Evolutionary conservation across 2,329 filamentous ascomycete genomes (phyloP).

Genomic region (Karstenula rhodostoma): DNA sequence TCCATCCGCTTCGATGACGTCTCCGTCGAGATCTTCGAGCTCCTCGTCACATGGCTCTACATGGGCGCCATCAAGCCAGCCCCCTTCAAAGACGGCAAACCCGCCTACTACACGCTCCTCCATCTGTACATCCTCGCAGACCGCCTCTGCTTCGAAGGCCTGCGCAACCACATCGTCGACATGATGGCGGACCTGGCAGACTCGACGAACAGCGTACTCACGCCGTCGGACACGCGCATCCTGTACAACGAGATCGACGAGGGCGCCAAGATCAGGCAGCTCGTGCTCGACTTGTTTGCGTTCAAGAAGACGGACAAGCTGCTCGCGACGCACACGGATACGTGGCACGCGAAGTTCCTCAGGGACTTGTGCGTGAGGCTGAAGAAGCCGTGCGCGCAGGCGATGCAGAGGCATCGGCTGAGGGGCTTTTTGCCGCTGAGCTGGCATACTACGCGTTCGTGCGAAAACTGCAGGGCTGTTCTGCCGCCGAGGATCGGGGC

Average conservation of each 20-base stretch:
- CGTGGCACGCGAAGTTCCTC: conserved; percentile 59
- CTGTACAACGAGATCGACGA: conserved; percentile 56
- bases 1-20: conserved; percentile 56
- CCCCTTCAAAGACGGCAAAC: conserved; percentile 56
- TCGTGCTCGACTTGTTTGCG: conserved; percentile 60
- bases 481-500: conserved; percentile 50
- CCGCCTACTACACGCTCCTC: conserved; percentile 60
- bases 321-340: conserved; percentile 55
- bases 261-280: conserved; percentile 47
- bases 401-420: conserved; percentile 52
- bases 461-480: conserved; percentile 48
- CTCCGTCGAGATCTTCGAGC: conserved; percentile 56
- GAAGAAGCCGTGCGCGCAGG: conserved; percentile 55
- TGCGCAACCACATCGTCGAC: conserved; percentile 56
- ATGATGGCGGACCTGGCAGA: conserved; percentile 56
- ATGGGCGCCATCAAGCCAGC: conserved; percentile 48
- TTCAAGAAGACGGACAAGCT: conserved; percentile 62
- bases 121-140: conserved; percentile 58
- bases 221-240: conserved; percentile 58
- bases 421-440: conserved; percentile 51
- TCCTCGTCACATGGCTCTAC: conserved; percentile 62
- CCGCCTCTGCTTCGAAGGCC: conserved; percentile 55
- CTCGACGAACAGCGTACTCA: conserved; percentile 58
- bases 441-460: conserved; percentile 44
- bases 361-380: conserved; percentile 57